A percentile compares a stretch with the other conserved stretches of the same genome.
phyloP scores from a whole-genome alignment of 1,139 yeast species.

The Geotrichum armillariae region DNA sequence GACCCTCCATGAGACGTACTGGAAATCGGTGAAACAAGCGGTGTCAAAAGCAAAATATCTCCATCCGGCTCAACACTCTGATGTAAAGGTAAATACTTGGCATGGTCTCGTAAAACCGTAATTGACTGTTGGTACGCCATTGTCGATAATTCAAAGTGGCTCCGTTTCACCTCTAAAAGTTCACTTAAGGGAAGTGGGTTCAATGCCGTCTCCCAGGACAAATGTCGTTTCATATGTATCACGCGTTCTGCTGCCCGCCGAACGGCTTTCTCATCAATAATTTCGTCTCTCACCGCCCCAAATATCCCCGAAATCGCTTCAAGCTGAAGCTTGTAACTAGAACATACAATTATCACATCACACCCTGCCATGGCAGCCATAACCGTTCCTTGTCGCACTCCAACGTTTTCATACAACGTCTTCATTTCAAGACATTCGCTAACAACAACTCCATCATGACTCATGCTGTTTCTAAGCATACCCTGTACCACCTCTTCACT shows the following conservation, averaged over 20 bases:
- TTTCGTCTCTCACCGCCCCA: conserved; percentile 56
- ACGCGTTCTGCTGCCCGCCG: conserved; percentile 48
- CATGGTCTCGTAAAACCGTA: conserved; percentile 58
- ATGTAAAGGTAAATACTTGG: conserved; percentile 53
- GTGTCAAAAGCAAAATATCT: conserved; percentile 52
- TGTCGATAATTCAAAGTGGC: conserved; percentile 49
- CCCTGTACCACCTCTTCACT: conserved; percentile 58
- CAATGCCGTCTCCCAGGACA: conserved; percentile 52
- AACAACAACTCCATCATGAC: conserved; percentile 60
- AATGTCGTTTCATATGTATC: conserved; percentile 47
- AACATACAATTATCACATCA: conserved; percentile 65
- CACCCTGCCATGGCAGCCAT: conserved; percentile 66
- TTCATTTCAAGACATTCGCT: conserved; percentile 69
- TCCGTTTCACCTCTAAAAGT: conserved; percentile 42
- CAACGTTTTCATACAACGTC: conserved; percentile 60
- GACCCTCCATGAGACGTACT: conserved; percentile 22
- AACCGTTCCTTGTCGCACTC: conserved; percentile 66
- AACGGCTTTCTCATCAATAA: conserved; percentile 51
- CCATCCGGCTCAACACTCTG: conserved; percentile 43
- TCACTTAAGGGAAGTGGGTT: conserved; percentile 35
- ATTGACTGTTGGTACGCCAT: conserved; percentile 55
- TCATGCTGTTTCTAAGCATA: conserved; percentile 52
- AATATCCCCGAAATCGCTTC: conserved; percentile 59
- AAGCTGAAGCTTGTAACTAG: conserved; percentile 54
- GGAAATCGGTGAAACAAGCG: conserved; percentile 43